phyloP scores from a whole-genome alignment of 257 asterid genomes.

The Scutellaria galericulata region DNA sequence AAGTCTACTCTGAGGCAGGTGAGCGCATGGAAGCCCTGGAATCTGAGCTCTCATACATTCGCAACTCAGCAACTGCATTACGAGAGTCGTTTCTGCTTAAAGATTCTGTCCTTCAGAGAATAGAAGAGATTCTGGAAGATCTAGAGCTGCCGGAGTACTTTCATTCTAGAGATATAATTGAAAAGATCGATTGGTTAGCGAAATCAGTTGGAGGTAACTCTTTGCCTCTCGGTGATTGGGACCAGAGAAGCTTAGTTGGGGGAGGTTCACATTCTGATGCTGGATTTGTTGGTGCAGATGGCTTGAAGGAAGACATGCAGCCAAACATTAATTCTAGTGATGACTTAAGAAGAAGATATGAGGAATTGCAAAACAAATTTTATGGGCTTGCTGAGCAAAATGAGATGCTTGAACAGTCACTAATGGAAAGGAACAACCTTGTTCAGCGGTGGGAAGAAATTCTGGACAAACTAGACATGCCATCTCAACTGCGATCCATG shows the following conservation, averaged over 20 bases:
- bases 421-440: slow-evolving; percentile 88
- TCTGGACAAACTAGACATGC: slow-evolving; percentile 70
- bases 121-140: slow-evolving; percentile 96
- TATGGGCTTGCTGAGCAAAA: slow-evolving; percentile 95
- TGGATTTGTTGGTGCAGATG: slow-evolving; percentile 65
- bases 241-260: slow-evolving; percentile 60
- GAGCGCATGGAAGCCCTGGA: slow-evolving; percentile 99
- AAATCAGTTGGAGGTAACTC: slow-evolving; percentile 69
- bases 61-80: slow-evolving; percentile 92
- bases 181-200: slow-evolving; percentile 90
- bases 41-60: slow-evolving; percentile 96
- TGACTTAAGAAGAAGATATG: slow-evolving; percentile 71
- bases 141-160: slow-evolving; percentile 93
- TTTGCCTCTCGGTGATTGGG: slow-evolving; percentile 64
- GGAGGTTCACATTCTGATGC: slow-evolving; percentile 67
- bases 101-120: slow-evolving; percentile 91
- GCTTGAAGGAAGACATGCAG: slow-evolving; percentile 66
- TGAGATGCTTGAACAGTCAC: slow-evolving; percentile 98
- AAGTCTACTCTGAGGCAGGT: slow-evolving; percentile 91
- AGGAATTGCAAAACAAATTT: slow-evolving; percentile 84
- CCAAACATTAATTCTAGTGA: slow-evolving; percentile 59
- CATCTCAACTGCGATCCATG: slow-evolving; percentile 76
- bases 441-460: slow-evolving; percentile 91
- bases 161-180: slow-evolving; percentile 80
- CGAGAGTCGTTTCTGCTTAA: slow-evolving; percentile 98